Percentiles rank a stretch among this genome's conserved stretches.
Conservation (phyloP, 1,284 basidiomycete species). For the Spongispora temasekensis region DNA sequence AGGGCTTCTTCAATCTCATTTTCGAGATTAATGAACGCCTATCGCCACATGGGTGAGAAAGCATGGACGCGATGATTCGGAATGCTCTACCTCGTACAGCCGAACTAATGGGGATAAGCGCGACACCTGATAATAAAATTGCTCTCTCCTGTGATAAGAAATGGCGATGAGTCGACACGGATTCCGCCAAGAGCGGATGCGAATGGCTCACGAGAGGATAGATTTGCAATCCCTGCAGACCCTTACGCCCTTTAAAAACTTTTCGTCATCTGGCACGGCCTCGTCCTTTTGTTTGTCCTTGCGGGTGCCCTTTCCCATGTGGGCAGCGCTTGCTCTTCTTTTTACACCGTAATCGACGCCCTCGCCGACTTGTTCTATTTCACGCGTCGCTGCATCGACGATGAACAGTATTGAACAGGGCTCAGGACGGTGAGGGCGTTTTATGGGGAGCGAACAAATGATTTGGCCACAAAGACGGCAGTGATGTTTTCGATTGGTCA, state of each 20-base stretch:
- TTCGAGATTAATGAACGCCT: slow-evolving; percentile 79
- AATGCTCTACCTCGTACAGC: slow-evolving; percentile 63
- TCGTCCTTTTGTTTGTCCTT: slow-evolving; percentile 44
- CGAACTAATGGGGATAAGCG: slow-evolving; percentile 64
- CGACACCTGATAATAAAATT: slow-evolving; percentile 73
- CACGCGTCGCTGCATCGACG: slow-evolving; percentile 71
- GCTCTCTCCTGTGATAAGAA: slow-evolving; percentile 61
- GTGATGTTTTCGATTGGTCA: slow-evolving; percentile 95
- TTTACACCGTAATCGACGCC: slow-evolving; percentile 84
- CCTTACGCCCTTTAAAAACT: slow-evolving; percentile 80
- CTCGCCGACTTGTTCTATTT: slow-evolving; percentile 84
- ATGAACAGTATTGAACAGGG: slow-evolving; percentile 81
- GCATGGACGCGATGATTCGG: background rate
- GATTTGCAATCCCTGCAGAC: slow-evolving; percentile 83
- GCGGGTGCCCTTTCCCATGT: slow-evolving; percentile 32
- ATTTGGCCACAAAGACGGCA: slow-evolving; percentile 94
- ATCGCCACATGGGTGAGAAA: slow-evolving; percentile 2
- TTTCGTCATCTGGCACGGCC: slow-evolving; percentile 60
- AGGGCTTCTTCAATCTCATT: slow-evolving; percentile 69
- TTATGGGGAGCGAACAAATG: slow-evolving; percentile 88
- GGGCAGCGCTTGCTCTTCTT: slow-evolving; percentile 37
- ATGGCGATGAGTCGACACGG: background rate
- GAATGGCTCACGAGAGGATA: slow-evolving; percentile 65
- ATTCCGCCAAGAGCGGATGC: background rate
- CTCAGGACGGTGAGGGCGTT: slow-evolving; percentile 64